These are phyloP conservation scores for Neonectria hederae DNA, from an alignment of 2,329 filamentous ascomycete genomes.

Conservation along the genomic window DNA sequence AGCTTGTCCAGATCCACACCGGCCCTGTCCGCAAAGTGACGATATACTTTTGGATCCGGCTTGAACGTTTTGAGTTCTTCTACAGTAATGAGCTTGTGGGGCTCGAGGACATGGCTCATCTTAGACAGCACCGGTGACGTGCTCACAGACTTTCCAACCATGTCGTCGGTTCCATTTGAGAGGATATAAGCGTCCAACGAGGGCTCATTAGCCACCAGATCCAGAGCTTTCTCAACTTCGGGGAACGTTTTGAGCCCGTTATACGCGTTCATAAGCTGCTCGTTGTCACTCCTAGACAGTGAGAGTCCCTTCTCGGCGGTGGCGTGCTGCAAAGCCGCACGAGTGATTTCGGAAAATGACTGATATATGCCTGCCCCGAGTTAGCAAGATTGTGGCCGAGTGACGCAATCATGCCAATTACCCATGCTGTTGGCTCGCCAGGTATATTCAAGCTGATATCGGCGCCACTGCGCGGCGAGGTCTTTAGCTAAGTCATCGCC, in stretches of 20 bases:
- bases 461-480: conserved; percentile 71
- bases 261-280: conserved; percentile 69
- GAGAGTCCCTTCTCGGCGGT: conserved; percentile 64
- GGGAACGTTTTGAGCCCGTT: conserved; percentile 71
- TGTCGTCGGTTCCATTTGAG: conserved; percentile 72
- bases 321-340: conserved; percentile 69
- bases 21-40: conserved; percentile 62
- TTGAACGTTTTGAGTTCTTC: conserved; percentile 71
- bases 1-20: conserved; percentile 61
- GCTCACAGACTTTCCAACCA: conserved; percentile 69
- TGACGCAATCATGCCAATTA: conserved; percentile 43
- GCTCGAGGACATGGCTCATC: conserved; percentile 55
- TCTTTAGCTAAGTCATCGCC: conserved; percentile 64
- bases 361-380: conserved; percentile 54
- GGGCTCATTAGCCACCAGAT: conserved; percentile 52
- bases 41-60: conserved; percentile 69
- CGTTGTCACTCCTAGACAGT: conserved; percentile 55
- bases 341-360: conserved; percentile 69
- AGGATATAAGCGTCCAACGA: conserved; percentile 69
- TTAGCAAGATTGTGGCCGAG: neutral
- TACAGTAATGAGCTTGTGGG: conserved; percentile 64
- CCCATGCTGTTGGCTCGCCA: conserved; percentile 82
- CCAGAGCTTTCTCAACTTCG: conserved; percentile 67
- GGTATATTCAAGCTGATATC: conserved; percentile 80
- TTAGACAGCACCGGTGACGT: conserved; percentile 64